Conservation (phyloP, 2,329 filamentous ascomycete species). For the Fusarium sp. region DNA sequence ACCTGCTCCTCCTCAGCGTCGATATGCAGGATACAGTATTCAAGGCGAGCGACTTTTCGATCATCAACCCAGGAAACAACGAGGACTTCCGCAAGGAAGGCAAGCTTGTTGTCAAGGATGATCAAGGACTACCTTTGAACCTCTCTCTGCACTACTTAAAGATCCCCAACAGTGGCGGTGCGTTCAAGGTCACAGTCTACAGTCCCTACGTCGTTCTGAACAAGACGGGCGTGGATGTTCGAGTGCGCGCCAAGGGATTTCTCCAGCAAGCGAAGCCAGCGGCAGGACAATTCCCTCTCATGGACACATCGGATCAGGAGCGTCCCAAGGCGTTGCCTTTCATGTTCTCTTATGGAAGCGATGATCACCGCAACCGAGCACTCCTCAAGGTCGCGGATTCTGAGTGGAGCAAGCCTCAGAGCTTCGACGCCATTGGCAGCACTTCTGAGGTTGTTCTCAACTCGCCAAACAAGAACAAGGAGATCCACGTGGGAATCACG, state of each 20-base stretch:
- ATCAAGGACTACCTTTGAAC: slow-evolving; percentile 80
- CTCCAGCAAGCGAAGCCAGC: slow-evolving; percentile 84
- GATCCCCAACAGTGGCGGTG: slow-evolving; percentile 91
- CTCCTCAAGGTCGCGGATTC: slow-evolving; percentile 90
- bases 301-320: slow-evolving; percentile 60
- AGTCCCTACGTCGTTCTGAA: slow-evolving; percentile 96
- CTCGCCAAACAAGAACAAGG: slow-evolving; percentile 75
- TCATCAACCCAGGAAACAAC: slow-evolving; percentile 90
- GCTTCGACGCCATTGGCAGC: slow-evolving; percentile 97
- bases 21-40: slow-evolving; percentile 97
- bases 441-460: slow-evolving; percentile 88
- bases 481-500: slow-evolving; percentile 92
- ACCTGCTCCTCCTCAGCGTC: slow-evolving; percentile 90
- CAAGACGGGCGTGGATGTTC: slow-evolving; percentile 90
- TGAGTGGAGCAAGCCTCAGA: slow-evolving; percentile 96
- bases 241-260: slow-evolving; percentile 89
- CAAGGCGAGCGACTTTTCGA: slow-evolving; percentile 94
- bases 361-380: slow-evolving; percentile 92
- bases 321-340: slow-evolving; percentile 84
- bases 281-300: slow-evolving; percentile 79
- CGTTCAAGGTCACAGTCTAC: slow-evolving; percentile 95
- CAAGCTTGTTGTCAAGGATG: slow-evolving; percentile 84
- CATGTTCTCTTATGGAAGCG: slow-evolving; percentile 93
- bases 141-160: slow-evolving; percentile 91
- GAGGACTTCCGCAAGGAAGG: slow-evolving; percentile 91